Conservation (phyloP, 441 rosid genomes). For the Gossypium davidsonii region DNA sequence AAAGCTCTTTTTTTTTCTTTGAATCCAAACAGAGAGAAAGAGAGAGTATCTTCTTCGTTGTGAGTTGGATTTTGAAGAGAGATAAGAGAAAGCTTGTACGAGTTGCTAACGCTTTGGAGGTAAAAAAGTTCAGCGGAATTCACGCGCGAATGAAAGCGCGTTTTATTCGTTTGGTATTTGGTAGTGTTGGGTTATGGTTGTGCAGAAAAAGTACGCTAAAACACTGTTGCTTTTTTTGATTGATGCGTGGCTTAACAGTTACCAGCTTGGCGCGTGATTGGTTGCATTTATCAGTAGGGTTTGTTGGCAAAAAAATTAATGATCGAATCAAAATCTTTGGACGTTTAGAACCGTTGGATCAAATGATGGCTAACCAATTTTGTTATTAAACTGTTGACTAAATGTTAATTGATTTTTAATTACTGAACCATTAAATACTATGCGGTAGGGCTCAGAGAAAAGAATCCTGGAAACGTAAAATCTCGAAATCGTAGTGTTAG, state of each 20-base stretch:
- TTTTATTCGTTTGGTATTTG: background rate
- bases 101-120: slow-evolving; percentile 14
- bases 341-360: background rate
- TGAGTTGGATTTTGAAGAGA: slow-evolving; percentile 8
- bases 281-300: background rate
- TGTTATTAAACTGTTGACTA: background rate
- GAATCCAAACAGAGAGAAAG: slow-evolving; percentile 15
- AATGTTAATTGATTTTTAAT: background rate
- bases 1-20: background rate
- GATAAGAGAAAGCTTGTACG: slow-evolving; percentile 5
- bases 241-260: background rate
- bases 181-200: slow-evolving; percentile 8
- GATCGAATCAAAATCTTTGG: background rate
- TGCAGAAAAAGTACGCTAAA: slow-evolving; percentile 22
- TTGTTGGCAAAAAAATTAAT: background rate
- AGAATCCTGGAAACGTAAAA: background rate
- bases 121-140: background rate
- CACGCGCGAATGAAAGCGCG: slow-evolving; percentile 25
- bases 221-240: slow-evolving; percentile 11
- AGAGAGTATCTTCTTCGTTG: slow-evolving; percentile 14
- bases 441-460: background rate
- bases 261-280: background rate
- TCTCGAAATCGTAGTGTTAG: background rate
- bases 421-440: background rate
- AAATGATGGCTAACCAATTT: background rate